Conservation (phyloP, 1,284 basidiomycete species). For the Farysia itapuensis region DNA sequence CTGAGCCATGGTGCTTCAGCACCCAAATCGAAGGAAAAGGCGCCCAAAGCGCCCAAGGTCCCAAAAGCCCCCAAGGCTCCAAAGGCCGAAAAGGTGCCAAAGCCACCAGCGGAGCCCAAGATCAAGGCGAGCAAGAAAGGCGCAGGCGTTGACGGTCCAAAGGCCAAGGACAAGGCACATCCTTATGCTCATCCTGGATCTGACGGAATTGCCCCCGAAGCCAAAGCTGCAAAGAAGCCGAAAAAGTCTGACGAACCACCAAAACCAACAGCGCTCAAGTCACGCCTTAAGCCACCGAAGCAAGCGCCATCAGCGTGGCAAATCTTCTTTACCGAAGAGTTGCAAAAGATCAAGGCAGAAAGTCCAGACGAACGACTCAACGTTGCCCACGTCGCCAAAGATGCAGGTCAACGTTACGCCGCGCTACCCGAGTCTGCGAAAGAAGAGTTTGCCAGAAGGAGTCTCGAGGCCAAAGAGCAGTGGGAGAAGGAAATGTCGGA, state of each 20-base stretch:
- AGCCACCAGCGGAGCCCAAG: constrained; percentile 25
- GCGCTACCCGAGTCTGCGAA: constrained; percentile 76
- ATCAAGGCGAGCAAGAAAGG: constrained; percentile 30
- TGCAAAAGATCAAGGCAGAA: constrained; percentile 73
- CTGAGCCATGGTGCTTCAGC: constrained; percentile 8
- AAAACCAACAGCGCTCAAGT: constrained; percentile 61
- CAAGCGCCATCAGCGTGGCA: constrained; percentile 94
- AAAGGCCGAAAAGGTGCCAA: constrained; percentile 21
- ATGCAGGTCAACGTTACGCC: constrained; percentile 87
- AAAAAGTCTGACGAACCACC: constrained; percentile 47
- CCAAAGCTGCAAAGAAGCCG: constrained; percentile 31
- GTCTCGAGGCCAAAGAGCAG: constrained; percentile 79
- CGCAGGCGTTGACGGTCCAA: constrained; percentile 27
- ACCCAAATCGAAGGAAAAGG: constrained; percentile 9
- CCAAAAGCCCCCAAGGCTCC: constrained; percentile 14
- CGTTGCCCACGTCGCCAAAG: constrained; percentile 92
- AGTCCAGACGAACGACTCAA: constrained; percentile 71
- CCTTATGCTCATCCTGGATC: too few species aligned
- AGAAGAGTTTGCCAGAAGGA: constrained; percentile 63
- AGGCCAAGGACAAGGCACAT: constrained; percentile 33
- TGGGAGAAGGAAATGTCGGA: constrained; percentile 75
- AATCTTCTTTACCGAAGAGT: constrained; percentile 93
- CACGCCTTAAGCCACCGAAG: constrained; percentile 78
- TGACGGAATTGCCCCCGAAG: constrained; percentile 26
- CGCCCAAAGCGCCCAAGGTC: constrained; percentile 22